A percentile compares a stretch with the other conserved stretches of the same genome.
Evolutionary conservation across 176 grass and related monocot genomes (phyloP).

Genomic region (Bolboschoenus planiculmis): DNA sequence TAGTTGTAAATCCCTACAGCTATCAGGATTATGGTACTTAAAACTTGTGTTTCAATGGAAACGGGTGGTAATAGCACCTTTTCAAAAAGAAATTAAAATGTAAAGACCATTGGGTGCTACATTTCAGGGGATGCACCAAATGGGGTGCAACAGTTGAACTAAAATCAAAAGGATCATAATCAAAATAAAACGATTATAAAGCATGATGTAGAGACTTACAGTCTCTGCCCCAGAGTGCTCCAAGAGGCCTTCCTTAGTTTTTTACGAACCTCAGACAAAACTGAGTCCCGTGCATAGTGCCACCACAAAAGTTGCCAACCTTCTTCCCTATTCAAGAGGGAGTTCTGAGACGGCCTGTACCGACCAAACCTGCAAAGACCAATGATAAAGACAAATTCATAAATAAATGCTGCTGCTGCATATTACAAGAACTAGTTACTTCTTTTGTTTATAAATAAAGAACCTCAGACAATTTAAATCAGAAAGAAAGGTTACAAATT

Average conservation of each 20-base stretch:
- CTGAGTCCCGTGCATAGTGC: conserved; percentile 67
- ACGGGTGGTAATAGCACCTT: no score
- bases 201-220: conserved; percentile 52
- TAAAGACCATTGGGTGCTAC: no score
- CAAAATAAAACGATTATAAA: conserved; percentile 24
- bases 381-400: conserved; percentile 14
- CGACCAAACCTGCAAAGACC: conserved; percentile 69
- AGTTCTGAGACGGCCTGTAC: conserved; percentile 69
- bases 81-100: no score
- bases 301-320: conserved; percentile 89
- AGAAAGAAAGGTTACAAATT: not conserved
- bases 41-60: no score
- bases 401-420: not conserved
- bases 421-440: not conserved
- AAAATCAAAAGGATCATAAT: conserved; percentile 21
- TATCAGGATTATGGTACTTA: no score
- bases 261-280: conserved; percentile 60
- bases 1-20: no score
- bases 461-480: not conserved
- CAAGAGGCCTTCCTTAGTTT: conserved; percentile 72
- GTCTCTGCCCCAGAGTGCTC: conserved; percentile 54
- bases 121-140: no score
- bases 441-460: conserved; percentile 17
- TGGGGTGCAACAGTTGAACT: no score
- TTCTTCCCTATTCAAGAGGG: conserved; percentile 53